Base-by-base conservation (phyloP, 2,329 filamentous ascomycete genomes). In the Penicillium olsonii region DNA sequence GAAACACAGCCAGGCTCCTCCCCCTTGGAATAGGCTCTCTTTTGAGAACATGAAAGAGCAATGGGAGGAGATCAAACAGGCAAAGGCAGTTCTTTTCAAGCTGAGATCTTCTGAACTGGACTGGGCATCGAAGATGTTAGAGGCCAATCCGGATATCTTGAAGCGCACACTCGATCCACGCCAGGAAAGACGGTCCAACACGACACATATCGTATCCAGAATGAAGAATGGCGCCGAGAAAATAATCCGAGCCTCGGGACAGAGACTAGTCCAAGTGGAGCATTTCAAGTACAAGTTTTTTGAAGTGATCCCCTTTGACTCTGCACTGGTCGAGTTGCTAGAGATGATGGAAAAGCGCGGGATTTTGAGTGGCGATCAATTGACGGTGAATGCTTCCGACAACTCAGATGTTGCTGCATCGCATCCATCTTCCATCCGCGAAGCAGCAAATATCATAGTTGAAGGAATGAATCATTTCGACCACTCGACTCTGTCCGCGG, bases 101-200 rank as follows among this genome's bases (percentile, higher is more conserved):
- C 10, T 34, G 10, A 56, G 42, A 17, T 18, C 43, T 4, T 10
- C 20, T 3, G 56, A 63, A 35, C 37, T 63, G 2, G 27, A 6
- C 5, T 51, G 48, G 17, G 45, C 45, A 5, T 57, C 57, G 10
- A 40, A 52, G 33, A 39, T 63, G 11, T 26, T 62, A 12, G 56
- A 63, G 38, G 31, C 47, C 3, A 60, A 63, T 44, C 49, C 59
- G 2, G 57, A 60, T 51, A 55, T 61, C 12, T 42, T 60, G 11
- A 61, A 61, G 33, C 48, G 45, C 10, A 53, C 55, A 1, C 31
- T 45, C 29, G 59, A 61, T 22, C 57, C 57, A 2, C 37, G 27
- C 7, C 57, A 59, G 22, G 37, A 45, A 7, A 37, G 12, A 11
- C 47, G 59, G 14, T 31, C 47, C 6, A 61, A 61, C 37, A 48